These are phyloP conservation scores for Wakefieldia striispora DNA, from an alignment of 768 basidiomycete species.

Conservation along the genomic window DNA sequence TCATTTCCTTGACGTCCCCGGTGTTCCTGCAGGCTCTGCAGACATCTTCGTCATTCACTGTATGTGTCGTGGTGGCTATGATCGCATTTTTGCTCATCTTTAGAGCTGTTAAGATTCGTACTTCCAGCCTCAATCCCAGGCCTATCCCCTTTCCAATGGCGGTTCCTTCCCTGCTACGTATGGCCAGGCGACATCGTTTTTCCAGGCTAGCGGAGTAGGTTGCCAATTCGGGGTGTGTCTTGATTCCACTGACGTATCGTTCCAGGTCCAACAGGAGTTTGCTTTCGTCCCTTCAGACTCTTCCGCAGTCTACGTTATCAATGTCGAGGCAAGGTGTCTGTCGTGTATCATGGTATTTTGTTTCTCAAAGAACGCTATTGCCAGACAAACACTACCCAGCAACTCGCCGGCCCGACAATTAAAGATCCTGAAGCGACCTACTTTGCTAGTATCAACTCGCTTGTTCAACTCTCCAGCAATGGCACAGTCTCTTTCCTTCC, in stretches of 20 bases:
- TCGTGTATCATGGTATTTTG: background rate
- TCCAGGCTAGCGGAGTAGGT: constrained; percentile 51
- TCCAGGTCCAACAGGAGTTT: constrained; percentile 67
- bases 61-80: constrained; percentile 34
- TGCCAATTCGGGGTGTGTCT: background rate
- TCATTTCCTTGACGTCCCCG: constrained; percentile 75
- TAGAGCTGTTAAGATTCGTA: constrained; percentile 51
- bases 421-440: constrained; percentile 63
- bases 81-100: background rate
- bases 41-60: constrained; percentile 89
- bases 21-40: constrained; percentile 62
- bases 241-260: background rate
- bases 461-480: constrained; percentile 65
- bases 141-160: constrained; percentile 48
- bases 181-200: constrained; percentile 71
- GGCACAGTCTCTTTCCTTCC: constrained; percentile 62
- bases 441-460: constrained; percentile 56
- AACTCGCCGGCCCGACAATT: constrained; percentile 54
- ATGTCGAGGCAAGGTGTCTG: constrained; percentile 50
- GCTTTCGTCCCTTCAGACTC: constrained; percentile 77
- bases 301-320: constrained; percentile 68
- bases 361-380: constrained; percentile 5
- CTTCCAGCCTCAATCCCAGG: constrained; percentile 71
- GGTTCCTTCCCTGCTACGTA: constrained; percentile 62
- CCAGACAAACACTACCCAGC: constrained; percentile 63